Base-by-base conservation (phyloP, 2,329 filamentous ascomycete genomes). In the Talaromyces sp. region DNA sequence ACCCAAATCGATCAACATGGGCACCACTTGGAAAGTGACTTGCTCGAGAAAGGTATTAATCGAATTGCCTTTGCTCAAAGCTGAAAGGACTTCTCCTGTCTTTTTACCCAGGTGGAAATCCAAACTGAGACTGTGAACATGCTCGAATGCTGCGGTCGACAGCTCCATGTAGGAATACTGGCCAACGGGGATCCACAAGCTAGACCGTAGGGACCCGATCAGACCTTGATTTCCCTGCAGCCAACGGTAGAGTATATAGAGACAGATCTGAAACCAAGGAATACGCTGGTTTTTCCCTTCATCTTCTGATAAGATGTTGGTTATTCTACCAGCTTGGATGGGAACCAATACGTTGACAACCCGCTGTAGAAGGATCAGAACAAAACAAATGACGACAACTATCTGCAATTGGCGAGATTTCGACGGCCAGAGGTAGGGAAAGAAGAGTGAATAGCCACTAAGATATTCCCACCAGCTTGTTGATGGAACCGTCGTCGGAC, bases 41-140 rank as follows among this genome's bases (percentile, higher is more conserved):
- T 96, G 92, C 76, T 98, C 95, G 61, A 99, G 84, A 74, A 99
- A 99, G 5, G 90, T 92, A 72, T 98, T 98, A 81, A 99, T 96
- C 3, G 94, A 91, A 64, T 89, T 93, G 53, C 95, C 95, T 75
- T 99, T 99, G 79, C 95, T 96, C 66, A 99, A 83, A 0, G 95
- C 95, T 14, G 94, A 98, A 16, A 98, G 81, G 9, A 99, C 92
- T 76, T 99, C 95, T 65, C 95, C 95, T 0, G 95, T 99, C 71
- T 94, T 91, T 78, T 99, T 99, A 58, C 92, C 92, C 3, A 98
- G 85, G 73, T 99, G 95, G 71, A 99, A 99, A 74, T 98, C 95
- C 66, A 98, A 83, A 75, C 93, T 97, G 36, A 99, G 86, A 57
- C 89, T 89, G 76, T 99, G 95, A 27, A 99, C 95, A 74, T 99